These are phyloP conservation scores for Parietichytrium sp. DNA, from an alignment of 108 stramenopile species.

Conservation along the genomic window DNA sequence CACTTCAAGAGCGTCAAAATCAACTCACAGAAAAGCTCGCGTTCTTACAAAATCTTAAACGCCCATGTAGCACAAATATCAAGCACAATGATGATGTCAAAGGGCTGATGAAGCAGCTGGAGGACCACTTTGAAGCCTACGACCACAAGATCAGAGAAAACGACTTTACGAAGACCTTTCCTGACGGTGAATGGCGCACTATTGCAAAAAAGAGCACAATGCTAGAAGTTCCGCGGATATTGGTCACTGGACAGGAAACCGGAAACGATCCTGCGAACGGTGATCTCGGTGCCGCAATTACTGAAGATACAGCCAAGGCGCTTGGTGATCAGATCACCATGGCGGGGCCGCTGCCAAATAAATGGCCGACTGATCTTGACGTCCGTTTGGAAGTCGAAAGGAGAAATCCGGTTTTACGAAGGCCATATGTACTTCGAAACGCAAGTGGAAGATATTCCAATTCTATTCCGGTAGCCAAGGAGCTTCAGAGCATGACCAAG, in stretches of 20 bases:
- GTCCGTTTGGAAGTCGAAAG: neutral
- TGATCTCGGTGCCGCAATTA: neutral
- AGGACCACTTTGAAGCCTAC: slow-evolving; percentile 38
- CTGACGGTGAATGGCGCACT: neutral
- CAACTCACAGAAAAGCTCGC: neutral
- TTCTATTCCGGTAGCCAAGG: neutral
- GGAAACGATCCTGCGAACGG: neutral
- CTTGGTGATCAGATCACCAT: neutral
- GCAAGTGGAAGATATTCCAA: slow-evolving; percentile 18
- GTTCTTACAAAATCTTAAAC: neutral
- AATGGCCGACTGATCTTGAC: neutral
- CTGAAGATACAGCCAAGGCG: neutral
- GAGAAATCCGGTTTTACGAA: neutral
- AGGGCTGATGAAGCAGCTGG: neutral
- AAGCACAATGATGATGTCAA: neutral
- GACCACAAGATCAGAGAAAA: neutral
- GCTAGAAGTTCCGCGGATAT: slow-evolving; percentile 36
- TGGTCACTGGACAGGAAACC: slow-evolving; percentile 20
- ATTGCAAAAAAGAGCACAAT: neutral
- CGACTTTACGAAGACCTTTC: neutral
- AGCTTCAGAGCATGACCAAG: neutral
- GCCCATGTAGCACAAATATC: neutral
- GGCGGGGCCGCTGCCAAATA: neutral
- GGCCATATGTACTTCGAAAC: neutral
- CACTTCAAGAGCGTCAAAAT: neutral